Conservation (phyloP, 768 basidiomycete species). For the Xerocomellus chrysenteron region DNA sequence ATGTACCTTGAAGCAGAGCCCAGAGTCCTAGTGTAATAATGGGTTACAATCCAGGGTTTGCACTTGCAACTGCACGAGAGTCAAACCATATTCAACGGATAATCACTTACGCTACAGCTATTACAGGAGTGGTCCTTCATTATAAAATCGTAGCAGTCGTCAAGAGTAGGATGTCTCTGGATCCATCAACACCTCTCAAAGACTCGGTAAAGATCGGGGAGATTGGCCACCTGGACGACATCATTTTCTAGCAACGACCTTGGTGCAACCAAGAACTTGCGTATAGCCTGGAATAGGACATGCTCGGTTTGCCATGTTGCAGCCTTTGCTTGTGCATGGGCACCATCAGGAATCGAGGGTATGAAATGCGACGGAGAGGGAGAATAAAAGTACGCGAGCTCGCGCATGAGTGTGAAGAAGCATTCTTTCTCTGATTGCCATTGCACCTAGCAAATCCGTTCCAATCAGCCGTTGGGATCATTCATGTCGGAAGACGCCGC, state of each 20-base stretch:
- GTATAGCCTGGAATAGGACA: conserved; percentile 82
- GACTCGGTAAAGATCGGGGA: conserved; percentile 91
- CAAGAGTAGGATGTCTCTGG: background rate
- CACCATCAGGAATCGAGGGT: conserved; percentile 26
- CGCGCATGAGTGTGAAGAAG: conserved; percentile 81
- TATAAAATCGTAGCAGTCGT: conserved; percentile 1
- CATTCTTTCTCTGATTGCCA: conserved; percentile 87
- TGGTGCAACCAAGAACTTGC: conserved; percentile 69
- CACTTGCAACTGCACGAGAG: background rate
- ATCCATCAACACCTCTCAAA: conserved; percentile 84
- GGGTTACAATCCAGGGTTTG: background rate
- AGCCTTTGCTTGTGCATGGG: conserved; percentile 47
- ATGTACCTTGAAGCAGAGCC: background rate
- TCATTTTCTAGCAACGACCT: conserved; percentile 66
- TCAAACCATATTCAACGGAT: background rate
- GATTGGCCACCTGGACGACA: conserved; percentile 83
- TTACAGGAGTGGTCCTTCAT: background rate
- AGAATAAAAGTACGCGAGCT: conserved; percentile 89
- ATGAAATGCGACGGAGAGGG: conserved; percentile 38
- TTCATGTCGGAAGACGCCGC: background rate
- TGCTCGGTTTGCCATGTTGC: conserved; percentile 89
- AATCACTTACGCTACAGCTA: background rate
- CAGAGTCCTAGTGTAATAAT: background rate
- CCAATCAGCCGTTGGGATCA: background rate
- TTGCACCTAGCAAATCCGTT: conserved; percentile 57